These are phyloP conservation scores for Solanum gracilifrons DNA, from an alignment of 257 asterid species.

Conservation along the genomic window DNA sequence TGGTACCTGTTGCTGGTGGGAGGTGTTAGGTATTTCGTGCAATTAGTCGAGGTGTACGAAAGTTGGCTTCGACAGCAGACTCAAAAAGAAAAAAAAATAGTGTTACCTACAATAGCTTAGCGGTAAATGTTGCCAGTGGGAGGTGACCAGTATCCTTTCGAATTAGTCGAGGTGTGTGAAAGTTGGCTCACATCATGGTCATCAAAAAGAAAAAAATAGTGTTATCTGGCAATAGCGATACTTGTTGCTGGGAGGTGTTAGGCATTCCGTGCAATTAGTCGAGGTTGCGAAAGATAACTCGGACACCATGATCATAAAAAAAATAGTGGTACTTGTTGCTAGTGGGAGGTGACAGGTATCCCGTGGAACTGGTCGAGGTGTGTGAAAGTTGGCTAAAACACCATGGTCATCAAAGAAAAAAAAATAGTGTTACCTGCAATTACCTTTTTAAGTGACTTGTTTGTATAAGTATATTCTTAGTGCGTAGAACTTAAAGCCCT, in stretches of 20 bases:
- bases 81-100: too few species aligned
- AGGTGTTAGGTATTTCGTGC: rapidly evolving
- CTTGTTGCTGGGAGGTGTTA: not conserved
- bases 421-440: not conserved
- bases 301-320: not conserved
- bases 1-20: too few species aligned
- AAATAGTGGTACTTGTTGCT: not conserved
- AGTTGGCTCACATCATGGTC: not conserved
- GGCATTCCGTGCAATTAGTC: not conserved
- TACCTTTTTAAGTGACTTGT: not conserved
- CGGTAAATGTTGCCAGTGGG: too few species aligned
- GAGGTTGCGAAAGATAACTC: not conserved
- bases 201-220: too few species aligned
- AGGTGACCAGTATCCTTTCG: too few species aligned
- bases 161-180: not conserved
- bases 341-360: not conserved
- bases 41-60: too few species aligned
- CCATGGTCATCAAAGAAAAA: not conserved
- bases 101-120: not conserved
- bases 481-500: not conserved
- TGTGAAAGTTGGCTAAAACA: not conserved
- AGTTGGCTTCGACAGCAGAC: too few species aligned
- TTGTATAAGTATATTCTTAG: not conserved
- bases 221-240: not conserved
- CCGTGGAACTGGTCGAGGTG: not conserved